Evolutionary conservation across 1,139 yeast species (phyloP).

Genomic region (Yamadazyma friedrichii): DNA sequence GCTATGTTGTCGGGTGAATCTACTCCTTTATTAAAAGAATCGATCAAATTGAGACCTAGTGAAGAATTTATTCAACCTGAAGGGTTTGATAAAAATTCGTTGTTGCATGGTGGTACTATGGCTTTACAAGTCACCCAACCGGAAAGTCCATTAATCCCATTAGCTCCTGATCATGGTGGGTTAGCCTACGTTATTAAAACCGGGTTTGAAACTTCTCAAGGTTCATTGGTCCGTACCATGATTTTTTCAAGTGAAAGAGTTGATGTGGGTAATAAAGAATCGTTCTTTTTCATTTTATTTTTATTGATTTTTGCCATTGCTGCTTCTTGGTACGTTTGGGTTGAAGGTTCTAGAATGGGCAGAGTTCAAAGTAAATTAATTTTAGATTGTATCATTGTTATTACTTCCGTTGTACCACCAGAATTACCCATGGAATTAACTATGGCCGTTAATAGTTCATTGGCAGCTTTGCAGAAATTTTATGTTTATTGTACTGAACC

Average conservation of each 20-base stretch:
- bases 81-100: slow-evolving; percentile 84
- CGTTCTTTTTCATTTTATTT: slow-evolving; percentile 87
- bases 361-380: slow-evolving; percentile 91
- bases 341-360: slow-evolving; percentile 94
- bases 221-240: slow-evolving; percentile 96
- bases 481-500: slow-evolving; percentile 98
- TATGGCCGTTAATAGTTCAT: slow-evolving; percentile 93
- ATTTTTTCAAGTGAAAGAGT: slow-evolving; percentile 95
- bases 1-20: slow-evolving; percentile 99
- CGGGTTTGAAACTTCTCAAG: slow-evolving; percentile 98
- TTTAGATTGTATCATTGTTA: slow-evolving; percentile 90
- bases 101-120: slow-evolving; percentile 95
- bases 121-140: slow-evolving; percentile 88
- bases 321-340: slow-evolving; percentile 99
- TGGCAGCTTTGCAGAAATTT: slow-evolving; percentile 81
- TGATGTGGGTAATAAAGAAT: slow-evolving; percentile 94
- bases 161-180: slow-evolving; percentile 90
- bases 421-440: slow-evolving; percentile 99
- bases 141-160: slow-evolving; percentile 43
- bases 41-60: slow-evolving; percentile 78
- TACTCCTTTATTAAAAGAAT: slow-evolving; percentile 92
- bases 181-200: slow-evolving; percentile 88
- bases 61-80: slow-evolving; percentile 68
- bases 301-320: slow-evolving; percentile 87
- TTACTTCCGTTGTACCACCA: slow-evolving; percentile 98